Evolutionary conservation across 2,329 filamentous ascomycete genomes (phyloP), one percentile per base, ranked within the genome.

Genomic region (Ceratocystis cacaofunesta): DNA sequence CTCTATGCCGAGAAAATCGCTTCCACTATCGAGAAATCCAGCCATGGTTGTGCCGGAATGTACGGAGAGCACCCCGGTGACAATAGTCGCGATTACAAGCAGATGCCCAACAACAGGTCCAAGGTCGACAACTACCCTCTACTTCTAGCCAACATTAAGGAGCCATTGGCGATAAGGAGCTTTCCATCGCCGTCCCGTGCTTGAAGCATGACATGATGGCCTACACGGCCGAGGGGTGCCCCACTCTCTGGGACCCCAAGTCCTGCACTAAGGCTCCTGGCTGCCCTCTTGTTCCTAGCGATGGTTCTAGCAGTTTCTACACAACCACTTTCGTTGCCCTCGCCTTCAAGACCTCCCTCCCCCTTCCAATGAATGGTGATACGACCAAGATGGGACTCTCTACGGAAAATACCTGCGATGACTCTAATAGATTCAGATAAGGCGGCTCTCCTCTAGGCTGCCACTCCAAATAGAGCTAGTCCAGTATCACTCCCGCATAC

Each of bases 81-180:
- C 28, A 89, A 89, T 68, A 85, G 85, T 43, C 80, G 83, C 22
- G 85, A 89, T 73, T 89, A 89, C 76, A 88, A 83, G 69, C 71
- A 80, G 60, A 76, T 79, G 8, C 82, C 84, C 19, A 89, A 89
- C 72, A 76, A 86, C 67, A 74, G 74, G 10, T 80, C 79, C 74
- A 85, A 90, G 72, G 82, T 89, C 66, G 75, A 80, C 30, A 82
- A 82, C 1, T 90, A 81, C 71, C 84, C 85, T 0, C 75, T 81
- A 32, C 77, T 90, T 6, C 77, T 90, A 3, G 71, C 76, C 10
- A 81, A 81, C 4, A 75, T 88, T 28, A 84, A 85, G 64, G 73
- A 0, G 81, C 80, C 5, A 79, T 89, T 41, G 83, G 82, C 2
- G 64, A 67, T 0, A 70, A 78, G 65, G 86, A 84, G 70, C 73